These are phyloP conservation scores for Parastagonospora nodorum DNA, from an alignment of 2,329 filamentous ascomycete species.

Conservation along the genomic window DNA sequence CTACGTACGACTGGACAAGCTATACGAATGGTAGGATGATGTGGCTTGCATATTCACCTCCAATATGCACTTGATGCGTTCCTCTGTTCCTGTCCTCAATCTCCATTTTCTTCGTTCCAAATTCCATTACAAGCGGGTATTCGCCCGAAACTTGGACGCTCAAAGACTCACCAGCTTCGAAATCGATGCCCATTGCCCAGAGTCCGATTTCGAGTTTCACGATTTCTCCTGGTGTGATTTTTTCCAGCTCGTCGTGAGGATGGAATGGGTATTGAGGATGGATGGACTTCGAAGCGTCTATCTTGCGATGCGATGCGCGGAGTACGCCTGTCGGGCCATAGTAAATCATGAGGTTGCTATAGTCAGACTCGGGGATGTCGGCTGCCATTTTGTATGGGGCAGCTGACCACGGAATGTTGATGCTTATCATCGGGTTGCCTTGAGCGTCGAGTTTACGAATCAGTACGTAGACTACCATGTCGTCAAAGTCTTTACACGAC, in stretches of 20 bases:
- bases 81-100: conserved; percentile 10
- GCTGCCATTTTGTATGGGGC: conserved; percentile 4
- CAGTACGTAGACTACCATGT: conserved; percentile 42
- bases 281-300: conserved; percentile 11
- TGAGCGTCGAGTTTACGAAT: conserved; percentile 27
- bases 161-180: conserved; percentile 38
- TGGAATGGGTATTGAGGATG: conserved; percentile 37
- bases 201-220: conserved; percentile 27
- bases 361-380: conserved; percentile 14
- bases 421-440: conserved; percentile 48
- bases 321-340: conserved; percentile 17
- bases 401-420: conserved; percentile 48
- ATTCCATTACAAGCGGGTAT: conserved; percentile 12
- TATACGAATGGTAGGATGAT: background rate
- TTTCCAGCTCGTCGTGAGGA: conserved; percentile 49
- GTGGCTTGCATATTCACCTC: conserved; percentile 6
- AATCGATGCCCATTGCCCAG: conserved; percentile 49
- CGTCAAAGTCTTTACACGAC: conserved; percentile 49
- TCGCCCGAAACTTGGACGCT: conserved; percentile 8
- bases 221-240: conserved; percentile 40
- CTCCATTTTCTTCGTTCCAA: conserved; percentile 3
- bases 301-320: conserved; percentile 15
- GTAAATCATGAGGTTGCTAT: conserved; percentile 2
- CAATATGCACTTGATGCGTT: conserved; percentile 11
- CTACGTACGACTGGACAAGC: background rate